Conservation (phyloP, 2,329 filamentous ascomycete species). For the Clonostachys sp. region DNA sequence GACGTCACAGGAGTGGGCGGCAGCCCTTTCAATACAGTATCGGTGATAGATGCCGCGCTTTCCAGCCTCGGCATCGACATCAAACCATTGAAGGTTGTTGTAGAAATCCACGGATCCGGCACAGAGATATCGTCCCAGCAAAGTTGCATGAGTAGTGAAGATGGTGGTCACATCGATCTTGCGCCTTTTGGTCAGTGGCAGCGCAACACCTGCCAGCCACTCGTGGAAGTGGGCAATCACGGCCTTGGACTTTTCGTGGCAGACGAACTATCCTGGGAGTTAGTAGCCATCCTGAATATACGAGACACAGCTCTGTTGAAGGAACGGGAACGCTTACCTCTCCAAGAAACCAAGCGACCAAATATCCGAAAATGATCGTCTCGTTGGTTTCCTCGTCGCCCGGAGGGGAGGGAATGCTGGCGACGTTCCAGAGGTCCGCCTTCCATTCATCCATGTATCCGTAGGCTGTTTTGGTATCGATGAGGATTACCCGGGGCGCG, state of each 20-base stretch:
- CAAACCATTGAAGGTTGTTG: constrained; percentile 96
- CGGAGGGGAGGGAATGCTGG: constrained; percentile 89
- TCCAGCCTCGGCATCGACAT: constrained; percentile 92
- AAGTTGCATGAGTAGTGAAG: constrained; percentile 95
- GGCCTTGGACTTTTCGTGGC: constrained; percentile 84
- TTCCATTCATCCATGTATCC: constrained; percentile 95
- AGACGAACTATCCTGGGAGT: constrained; percentile 65
- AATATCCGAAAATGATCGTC: constrained; percentile 93
- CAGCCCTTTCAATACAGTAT: constrained; percentile 95
- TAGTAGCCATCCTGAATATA: constrained; percentile 2
- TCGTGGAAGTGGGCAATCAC: constrained; percentile 99
- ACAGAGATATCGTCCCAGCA: constrained; percentile 92
- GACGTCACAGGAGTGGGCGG: constrained; percentile 88
- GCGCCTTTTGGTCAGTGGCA: constrained; percentile 88
- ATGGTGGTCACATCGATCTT: constrained; percentile 97
- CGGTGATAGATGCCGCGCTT: constrained; percentile 98
- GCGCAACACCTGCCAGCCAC: constrained; percentile 91
- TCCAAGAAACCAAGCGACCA: constrained; percentile 96
- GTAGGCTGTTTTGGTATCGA: constrained; percentile 93
- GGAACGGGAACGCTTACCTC: constrained; percentile 58
- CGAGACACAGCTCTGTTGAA: background rate
- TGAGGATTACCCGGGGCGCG: constrained; percentile 85
- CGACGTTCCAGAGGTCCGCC: constrained; percentile 86
- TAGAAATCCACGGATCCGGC: constrained; percentile 98
- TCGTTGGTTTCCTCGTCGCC: constrained; percentile 95